Percentiles rank a stretch among this genome's conserved stretches.
Conservation (phyloP, 345 rosid species). For the Aquilaria sinensis region DNA sequence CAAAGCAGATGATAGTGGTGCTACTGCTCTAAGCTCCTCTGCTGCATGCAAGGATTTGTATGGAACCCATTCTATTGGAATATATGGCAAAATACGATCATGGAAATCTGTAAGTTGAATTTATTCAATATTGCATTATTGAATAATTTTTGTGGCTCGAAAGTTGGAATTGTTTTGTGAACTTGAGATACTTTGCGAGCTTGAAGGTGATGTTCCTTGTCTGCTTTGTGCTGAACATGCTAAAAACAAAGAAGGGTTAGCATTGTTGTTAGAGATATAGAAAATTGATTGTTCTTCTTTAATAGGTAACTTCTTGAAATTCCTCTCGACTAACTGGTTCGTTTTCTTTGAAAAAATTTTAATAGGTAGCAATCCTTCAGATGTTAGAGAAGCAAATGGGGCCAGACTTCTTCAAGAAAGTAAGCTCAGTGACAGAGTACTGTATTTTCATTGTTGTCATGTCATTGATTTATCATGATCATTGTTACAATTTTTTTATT, state of each 20-base stretch:
- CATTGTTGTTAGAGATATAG: too few relatives aligned
- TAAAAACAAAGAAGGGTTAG: too few relatives aligned
- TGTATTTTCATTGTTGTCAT: background rate
- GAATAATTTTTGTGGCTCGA: too few relatives aligned
- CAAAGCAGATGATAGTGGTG: slow-evolving; percentile 89
- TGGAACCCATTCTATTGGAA: slow-evolving; percentile 81
- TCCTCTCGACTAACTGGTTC: slow-evolving; percentile 14
- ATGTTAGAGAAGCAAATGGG: slow-evolving; percentile 99
- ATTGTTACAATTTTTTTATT: too few relatives aligned
- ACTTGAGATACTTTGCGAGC: too few relatives aligned
- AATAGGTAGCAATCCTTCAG: slow-evolving; percentile 87
- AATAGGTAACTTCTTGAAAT: background rate
- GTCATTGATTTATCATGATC: too few relatives aligned
- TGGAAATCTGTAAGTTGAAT: slow-evolving; percentile 84
- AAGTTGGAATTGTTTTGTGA: too few relatives aligned
- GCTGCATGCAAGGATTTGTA: slow-evolving; percentile 80
- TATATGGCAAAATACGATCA: slow-evolving; percentile 86
- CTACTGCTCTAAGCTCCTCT: slow-evolving; percentile 72
- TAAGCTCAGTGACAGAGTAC: slow-evolving; percentile 26
- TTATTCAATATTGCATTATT: background rate
- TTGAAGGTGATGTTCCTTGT: too few relatives aligned
- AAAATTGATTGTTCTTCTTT: background rate
- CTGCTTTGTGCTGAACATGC: too few relatives aligned
- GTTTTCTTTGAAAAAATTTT: slow-evolving; percentile 3
- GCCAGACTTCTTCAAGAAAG: slow-evolving; percentile 88